phyloP scores from a whole-genome alignment of 768 basidiomycete species.

The Psilocybe tampanensis region DNA sequence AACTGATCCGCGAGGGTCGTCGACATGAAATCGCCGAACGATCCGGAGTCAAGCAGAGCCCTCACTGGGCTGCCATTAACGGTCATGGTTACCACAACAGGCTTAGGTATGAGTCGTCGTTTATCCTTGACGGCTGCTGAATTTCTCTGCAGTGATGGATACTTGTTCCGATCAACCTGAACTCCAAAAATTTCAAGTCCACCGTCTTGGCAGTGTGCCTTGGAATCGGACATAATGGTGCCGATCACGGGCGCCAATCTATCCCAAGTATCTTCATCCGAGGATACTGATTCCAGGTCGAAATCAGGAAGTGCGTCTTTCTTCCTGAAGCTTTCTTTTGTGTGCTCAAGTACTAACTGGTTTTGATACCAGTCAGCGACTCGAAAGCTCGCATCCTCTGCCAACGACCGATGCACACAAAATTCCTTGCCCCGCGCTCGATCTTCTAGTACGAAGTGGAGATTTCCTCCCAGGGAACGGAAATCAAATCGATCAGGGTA shows the following conservation, averaged over 20 bases:
- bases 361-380: too few relatives aligned
- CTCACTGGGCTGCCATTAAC: slow-evolving; percentile 34
- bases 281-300: too few relatives aligned
- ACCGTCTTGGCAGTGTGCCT: neutral
- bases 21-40: slow-evolving; percentile 43
- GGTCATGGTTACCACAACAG: slow-evolving; percentile 29
- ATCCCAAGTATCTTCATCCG: too few relatives aligned
- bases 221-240: too few relatives aligned
- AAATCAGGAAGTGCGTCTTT: neutral
- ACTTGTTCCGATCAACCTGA: slow-evolving; percentile 18
- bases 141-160: slow-evolving; percentile 26
- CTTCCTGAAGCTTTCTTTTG: neutral
- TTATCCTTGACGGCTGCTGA: slow-evolving; percentile 20
- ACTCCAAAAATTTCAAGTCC: slow-evolving; percentile 3
- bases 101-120: slow-evolving; percentile 26
- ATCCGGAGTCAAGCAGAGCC: slow-evolving; percentile 41
- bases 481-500: too few relatives aligned
- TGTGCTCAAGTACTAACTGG: neutral
- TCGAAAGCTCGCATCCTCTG: too few relatives aligned
- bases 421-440: too few relatives aligned
- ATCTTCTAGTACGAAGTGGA: too few relatives aligned
- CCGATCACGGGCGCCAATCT: too few relatives aligned
- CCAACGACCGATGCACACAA: too few relatives aligned
- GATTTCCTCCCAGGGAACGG: too few relatives aligned
- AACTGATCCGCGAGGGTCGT: slow-evolving; percentile 39